phyloP scores from a whole-genome alignment of 768 basidiomycete genomes.

The Flagelloscypha sp. region DNA sequence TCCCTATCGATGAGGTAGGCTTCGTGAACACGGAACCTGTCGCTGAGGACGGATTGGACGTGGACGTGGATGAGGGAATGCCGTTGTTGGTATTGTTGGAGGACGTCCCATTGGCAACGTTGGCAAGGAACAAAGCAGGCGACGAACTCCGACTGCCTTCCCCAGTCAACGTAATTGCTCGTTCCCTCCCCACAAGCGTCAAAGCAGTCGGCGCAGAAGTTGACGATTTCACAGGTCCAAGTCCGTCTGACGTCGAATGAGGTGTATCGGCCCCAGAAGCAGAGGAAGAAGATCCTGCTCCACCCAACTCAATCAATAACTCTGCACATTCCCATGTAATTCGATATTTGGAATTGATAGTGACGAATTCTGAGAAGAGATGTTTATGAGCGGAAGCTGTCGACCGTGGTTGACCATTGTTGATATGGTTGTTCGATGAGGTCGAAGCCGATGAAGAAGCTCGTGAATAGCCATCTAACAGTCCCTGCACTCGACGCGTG shows the following conservation, averaged over 20 bases:
- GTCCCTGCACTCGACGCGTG: constrained; percentile 42
- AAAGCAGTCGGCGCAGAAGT: constrained; percentile 7
- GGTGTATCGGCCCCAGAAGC: constrained; percentile 13
- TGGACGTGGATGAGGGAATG: too few relatives aligned
- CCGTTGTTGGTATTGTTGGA: neutral
- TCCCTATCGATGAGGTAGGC: too few relatives aligned
- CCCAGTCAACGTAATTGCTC: constrained; percentile 66
- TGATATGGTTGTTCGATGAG: constrained; percentile 13
- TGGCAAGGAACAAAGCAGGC: too few relatives aligned
- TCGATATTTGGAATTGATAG: constrained; percentile 68
- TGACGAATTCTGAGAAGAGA: constrained; percentile 47
- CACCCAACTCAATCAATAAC: constrained; percentile 76
- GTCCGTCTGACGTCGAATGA: constrained; percentile 12
- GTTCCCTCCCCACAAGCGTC: too few relatives aligned
- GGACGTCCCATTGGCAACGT: neutral
- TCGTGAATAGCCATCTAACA: constrained; percentile 40
- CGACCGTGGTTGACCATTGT: constrained; percentile 30
- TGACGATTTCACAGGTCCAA: constrained; percentile 6
- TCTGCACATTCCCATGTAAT: constrained; percentile 89
- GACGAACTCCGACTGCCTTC: too few relatives aligned
- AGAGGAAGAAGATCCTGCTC: constrained; percentile 34
- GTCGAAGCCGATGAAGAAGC: constrained; percentile 3
- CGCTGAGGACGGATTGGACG: too few relatives aligned
- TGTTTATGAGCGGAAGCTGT: constrained; percentile 52
- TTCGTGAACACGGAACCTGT: too few relatives aligned